phyloP scores from a whole-genome alignment of 2,329 filamentous ascomycete species.

The Pestalotiopsis sp. region DNA sequence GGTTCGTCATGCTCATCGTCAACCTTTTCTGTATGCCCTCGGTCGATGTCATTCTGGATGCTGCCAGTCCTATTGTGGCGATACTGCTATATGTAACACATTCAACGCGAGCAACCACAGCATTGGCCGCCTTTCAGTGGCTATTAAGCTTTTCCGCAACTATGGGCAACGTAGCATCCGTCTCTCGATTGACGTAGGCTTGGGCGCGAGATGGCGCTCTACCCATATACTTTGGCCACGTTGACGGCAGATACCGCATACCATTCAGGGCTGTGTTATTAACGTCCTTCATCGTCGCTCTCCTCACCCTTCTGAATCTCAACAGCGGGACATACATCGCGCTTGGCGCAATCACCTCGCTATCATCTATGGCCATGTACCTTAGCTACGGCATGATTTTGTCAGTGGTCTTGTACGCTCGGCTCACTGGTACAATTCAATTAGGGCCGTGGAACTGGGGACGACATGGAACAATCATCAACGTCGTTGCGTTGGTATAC shows the following conservation, averaged over 20 bases:
- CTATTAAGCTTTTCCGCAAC: slow-evolving; percentile 1
- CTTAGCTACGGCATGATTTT: slow-evolving; percentile 16
- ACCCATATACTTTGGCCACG: slow-evolving; percentile 14
- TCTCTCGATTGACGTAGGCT: slow-evolving; percentile 15
- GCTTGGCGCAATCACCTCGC: slow-evolving; percentile 16
- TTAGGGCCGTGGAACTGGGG: slow-evolving; percentile 13
- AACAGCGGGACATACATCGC: slow-evolving; percentile 15
- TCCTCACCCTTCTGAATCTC: slow-evolving; percentile 16
- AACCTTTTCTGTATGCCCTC: slow-evolving; percentile 15
- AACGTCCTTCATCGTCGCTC: slow-evolving; percentile 12
- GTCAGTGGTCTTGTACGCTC: slow-evolving; percentile 9
- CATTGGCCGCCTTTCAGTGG: slow-evolving; percentile 4
- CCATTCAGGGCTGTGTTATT: slow-evolving; percentile 14
- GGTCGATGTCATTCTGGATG: slow-evolving; percentile 9
- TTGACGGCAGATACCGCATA: slow-evolving; percentile 14
- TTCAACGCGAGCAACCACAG: slow-evolving; percentile 9
- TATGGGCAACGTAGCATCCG: slow-evolving; percentile 13
- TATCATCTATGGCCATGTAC: slow-evolving; percentile 17
- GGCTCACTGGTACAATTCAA: slow-evolving; percentile 2
- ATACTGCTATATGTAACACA: slow-evolving; percentile 6
- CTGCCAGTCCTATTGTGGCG: slow-evolving; percentile 13
- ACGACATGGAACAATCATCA: slow-evolving; percentile 9
- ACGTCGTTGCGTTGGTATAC: slow-evolving; percentile 13
- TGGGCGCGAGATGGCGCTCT: slow-evolving; percentile 16
- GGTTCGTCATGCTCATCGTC: slow-evolving; percentile 12